phyloP scores from a whole-genome alignment of 192 early-diverging fungal species.

The Martensiomyces pterosporus region DNA sequence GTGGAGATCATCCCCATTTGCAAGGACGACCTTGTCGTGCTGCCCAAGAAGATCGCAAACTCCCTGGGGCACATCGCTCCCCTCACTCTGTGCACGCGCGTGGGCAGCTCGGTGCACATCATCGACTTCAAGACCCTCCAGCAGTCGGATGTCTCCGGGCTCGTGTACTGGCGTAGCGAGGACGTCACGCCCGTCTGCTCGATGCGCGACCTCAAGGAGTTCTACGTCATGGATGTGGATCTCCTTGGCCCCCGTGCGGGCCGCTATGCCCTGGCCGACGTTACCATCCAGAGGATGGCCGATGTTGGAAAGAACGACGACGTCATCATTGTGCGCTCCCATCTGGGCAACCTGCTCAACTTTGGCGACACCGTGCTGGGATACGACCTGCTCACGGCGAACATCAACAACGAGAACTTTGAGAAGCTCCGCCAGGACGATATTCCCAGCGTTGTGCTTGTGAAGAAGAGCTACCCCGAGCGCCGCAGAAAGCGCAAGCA shows the following conservation, averaged over 20 bases:
- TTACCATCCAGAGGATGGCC: slow-evolving; percentile 73
- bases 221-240: slow-evolving; percentile 93
- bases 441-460: slow-evolving; percentile 86
- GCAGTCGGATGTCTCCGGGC: slow-evolving; percentile 66
- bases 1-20: slow-evolving; percentile 95
- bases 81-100: slow-evolving; percentile 76
- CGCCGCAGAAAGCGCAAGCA: slow-evolving; percentile 79
- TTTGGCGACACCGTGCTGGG: slow-evolving; percentile 90
- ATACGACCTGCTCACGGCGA: slow-evolving; percentile 81
- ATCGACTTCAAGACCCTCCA: slow-evolving; percentile 86
- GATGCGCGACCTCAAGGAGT: slow-evolving; percentile 81
- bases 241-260: slow-evolving; percentile 70
- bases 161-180: slow-evolving; percentile 81
- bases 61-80: slow-evolving; percentile 79
- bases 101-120: slow-evolving; percentile 81
- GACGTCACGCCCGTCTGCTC: slow-evolving; percentile 68
- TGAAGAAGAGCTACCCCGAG: slow-evolving; percentile 88
- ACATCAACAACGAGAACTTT: slow-evolving; percentile 88
- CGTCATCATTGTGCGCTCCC: slow-evolving; percentile 82
- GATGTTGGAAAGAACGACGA: slow-evolving; percentile 84
- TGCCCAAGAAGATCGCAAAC: slow-evolving; percentile 83
- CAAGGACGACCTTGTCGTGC: slow-evolving; percentile 89
- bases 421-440: slow-evolving; percentile 61
- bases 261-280: slow-evolving; percentile 80
- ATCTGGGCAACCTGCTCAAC: slow-evolving; percentile 86